These are phyloP conservation scores for Neolentinus lepideus DNA, from an alignment of 1,284 basidiomycete genomes.

Conservation along the genomic window DNA sequence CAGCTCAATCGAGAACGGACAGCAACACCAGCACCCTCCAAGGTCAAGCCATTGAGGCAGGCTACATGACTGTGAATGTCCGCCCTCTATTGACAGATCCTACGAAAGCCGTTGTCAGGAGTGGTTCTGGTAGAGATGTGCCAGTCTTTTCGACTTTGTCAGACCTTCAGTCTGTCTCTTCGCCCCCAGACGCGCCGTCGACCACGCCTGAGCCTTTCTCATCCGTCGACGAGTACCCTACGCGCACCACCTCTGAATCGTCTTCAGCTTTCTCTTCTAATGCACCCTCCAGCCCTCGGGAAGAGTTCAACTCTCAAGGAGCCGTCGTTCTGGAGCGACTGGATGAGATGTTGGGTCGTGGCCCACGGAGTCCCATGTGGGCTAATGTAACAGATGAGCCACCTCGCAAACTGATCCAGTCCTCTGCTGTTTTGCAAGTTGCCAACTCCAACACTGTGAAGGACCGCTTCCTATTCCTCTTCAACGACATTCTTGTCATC, in stretches of 20 bases:
- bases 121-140: constrained; percentile 3
- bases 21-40: constrained; percentile 30
- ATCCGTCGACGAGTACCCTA: constrained; percentile 48
- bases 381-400: constrained; percentile 74
- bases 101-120: background rate
- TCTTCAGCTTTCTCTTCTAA: constrained; percentile 40
- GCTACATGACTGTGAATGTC: background rate
- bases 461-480: constrained; percentile 93
- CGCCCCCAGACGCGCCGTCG: constrained; percentile 50
- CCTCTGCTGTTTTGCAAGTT: constrained; percentile 87
- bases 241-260: constrained; percentile 37
- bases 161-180: constrained; percentile 32
- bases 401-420: constrained; percentile 77
- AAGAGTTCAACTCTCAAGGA: constrained; percentile 23
- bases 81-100: background rate
- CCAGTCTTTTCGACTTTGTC: constrained; percentile 14
- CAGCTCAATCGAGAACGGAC: constrained; percentile 24
- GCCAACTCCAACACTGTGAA: constrained; percentile 93
- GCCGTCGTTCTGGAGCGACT: constrained; percentile 53
- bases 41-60: constrained; percentile 14
- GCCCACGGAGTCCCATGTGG: constrained; percentile 53
- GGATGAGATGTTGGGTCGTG: constrained; percentile 59
- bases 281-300: constrained; percentile 25
- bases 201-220: constrained; percentile 69
- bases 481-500: constrained; percentile 90